Evolutionary conservation across 106 monocot genomes (phyloP), one percentile per base, ranked within the genome.

Genomic region (Posidonia australis): DNA sequence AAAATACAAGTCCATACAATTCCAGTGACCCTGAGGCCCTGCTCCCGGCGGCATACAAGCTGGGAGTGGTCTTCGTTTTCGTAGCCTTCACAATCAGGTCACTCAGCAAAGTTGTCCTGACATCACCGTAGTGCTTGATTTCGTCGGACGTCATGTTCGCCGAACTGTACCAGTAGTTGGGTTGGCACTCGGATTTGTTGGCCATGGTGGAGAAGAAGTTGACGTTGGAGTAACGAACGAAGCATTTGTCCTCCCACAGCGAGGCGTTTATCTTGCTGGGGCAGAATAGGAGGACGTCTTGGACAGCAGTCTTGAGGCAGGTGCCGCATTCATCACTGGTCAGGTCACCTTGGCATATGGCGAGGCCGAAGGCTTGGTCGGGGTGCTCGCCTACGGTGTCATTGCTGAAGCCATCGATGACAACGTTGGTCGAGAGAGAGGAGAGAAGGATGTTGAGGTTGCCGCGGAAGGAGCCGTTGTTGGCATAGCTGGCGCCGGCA

Each of bases 151-250:
- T n/a, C n/a, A n/a, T n/a, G n/a, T n/a, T n/a, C n/a, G n/a, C n/a
- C n/a, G n/a, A n/a, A n/a, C n/a, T n/a, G n/a, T n/a, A n/a, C n/a
- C n/a, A n/a, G n/a, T n/a, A n/a, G n/a, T n/a, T n/a, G n/a, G n/a
- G n/a, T n/a, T n/a, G n/a, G n/a, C n/a, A n/a, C n/a, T n/a, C n/a
- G n/a, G n/a, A n/a, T n/a, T n/a, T n/a, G n/a, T n/a, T n/a, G n/a
- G n/a, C n/a, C n/a, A n/a, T n/a, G n/a, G n/a, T 44, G 44, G 18
- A 16, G 54, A 68, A 43, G 67, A 68, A 54, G 30, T 14, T 32
- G 14, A 9, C 13, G 54, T 68, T 54, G 52, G 67, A 54, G 36
- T 68, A 68, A 14, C 67, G 67, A 14, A 68, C 31, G 20, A 28
- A 32, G 54, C 67, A 68, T 14, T 9, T 0, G 54, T 54, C 67